Conservation (phyloP, 2,329 filamentous ascomycete species). For the Didymella keratinophila region DNA sequence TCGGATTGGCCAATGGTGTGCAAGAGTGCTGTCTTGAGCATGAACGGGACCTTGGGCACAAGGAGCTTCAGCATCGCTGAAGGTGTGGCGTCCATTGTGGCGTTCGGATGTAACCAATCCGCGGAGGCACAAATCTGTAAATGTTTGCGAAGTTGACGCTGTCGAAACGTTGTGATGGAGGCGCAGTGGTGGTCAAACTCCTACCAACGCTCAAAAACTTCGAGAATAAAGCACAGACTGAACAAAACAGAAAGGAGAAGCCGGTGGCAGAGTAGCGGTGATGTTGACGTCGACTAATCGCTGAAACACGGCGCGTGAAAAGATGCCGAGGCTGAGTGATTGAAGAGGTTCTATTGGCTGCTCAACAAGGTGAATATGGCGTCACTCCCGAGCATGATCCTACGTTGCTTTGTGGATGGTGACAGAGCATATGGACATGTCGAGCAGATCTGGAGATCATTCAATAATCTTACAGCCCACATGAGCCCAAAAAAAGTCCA, state of each 20-base stretch:
- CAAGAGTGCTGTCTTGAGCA: constrained; percentile 67
- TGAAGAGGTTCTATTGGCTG: constrained; percentile 9
- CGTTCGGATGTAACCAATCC: not conserved
- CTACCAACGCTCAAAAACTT: not conserved
- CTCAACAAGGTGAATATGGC: constrained; percentile 8
- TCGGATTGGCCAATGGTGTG: constrained; percentile 74
- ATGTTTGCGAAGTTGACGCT: not conserved
- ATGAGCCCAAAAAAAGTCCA: no score
- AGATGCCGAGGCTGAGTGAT: constrained; percentile 16
- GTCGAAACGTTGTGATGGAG: not conserved
- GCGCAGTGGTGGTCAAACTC: not conserved
- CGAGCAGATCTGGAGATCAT: no score
- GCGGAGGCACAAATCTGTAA: not conserved
- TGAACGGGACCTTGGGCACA: constrained; percentile 61
- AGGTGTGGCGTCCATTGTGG: constrained; percentile 47
- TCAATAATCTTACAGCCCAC: no score
- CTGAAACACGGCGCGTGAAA: constrained; percentile 12
- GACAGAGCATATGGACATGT: no score
- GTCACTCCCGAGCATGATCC: not conserved
- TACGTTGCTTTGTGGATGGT: no score
- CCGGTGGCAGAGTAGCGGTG: not conserved
- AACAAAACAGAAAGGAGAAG: not conserved
- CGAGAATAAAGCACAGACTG: not conserved
- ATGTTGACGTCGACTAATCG: constrained; percentile 18
- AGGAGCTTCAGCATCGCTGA: constrained; percentile 46